Base-by-base conservation (phyloP, 2,329 filamentous ascomycete genomes). In the Thielaviopsis populi region DNA sequence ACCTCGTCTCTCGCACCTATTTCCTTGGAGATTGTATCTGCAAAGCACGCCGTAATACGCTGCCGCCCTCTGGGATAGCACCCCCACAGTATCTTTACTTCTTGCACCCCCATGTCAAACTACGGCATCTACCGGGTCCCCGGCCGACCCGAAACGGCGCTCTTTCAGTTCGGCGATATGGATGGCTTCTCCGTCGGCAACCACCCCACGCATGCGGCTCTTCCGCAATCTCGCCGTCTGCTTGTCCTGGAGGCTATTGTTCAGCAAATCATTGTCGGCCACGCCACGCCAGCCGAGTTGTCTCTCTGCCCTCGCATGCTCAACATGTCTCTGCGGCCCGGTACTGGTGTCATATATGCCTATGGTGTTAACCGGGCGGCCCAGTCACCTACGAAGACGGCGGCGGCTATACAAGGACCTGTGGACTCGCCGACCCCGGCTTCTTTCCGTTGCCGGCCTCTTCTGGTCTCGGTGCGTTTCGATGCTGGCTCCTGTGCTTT, bases 121-220 rank as follows among this genome's bases (percentile, higher is more conserved):
- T 61, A 46, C 17, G 59, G 59, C 59, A 46, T 46, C 22, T 61
- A 61, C 42, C 59, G 59, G 17, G 24, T 61, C 24, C 59, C 59
- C 10, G 24, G 59, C 27, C 41, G 59, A 13, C 43, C 59, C 24
- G 59, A 46, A 15, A 33, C 19, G 59, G 59, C 22, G 4, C 59
- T 61, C 59, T 61, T 61, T 41, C 59, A 61, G 59, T 61, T 46
- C 8, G 59, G 59, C 37, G 43, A 61, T 48, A 46, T 61, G 24
- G 59, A 61, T 46, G 41, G 24, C 24, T 61, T 61, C 15, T 61
- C 40, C 19, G 40, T 61, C 19, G 59, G 59, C 42, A 37, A 61
- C 15, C 59, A 61, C 43, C 59, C 59, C 3, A 61, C 41, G 22
- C 42, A 48, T 46, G 59, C 59, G 7, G 24, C 59, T n/a, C 59